Percentiles rank a stretch among this genome's conserved stretches.
phyloP scores from a whole-genome alignment of 768 basidiomycete species.

The Hygrophorus pudorinus region DNA sequence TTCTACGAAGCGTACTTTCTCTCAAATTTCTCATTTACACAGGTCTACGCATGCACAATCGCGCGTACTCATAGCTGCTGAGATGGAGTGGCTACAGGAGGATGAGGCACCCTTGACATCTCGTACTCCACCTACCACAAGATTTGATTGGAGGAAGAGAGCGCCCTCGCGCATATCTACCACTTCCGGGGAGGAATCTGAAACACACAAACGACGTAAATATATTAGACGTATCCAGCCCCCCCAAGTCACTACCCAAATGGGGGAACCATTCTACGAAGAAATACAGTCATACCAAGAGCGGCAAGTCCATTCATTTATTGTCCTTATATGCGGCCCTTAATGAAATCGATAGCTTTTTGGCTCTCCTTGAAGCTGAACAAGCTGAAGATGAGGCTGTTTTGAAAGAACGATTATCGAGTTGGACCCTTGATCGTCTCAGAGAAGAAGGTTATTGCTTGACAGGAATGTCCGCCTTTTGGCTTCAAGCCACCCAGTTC shows the following conservation, averaged over 20 bases:
- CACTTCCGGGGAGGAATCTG: neutral
- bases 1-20: too few relatives aligned
- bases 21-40: too few relatives aligned
- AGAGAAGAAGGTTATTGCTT: constrained; percentile 66
- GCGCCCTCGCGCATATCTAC: constrained; percentile 33
- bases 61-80: constrained; percentile 18
- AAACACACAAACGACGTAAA: constrained; percentile 6
- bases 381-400: constrained; percentile 53
- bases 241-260: constrained; percentile 19
- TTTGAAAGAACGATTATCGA: constrained; percentile 51
- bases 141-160: constrained; percentile 57
- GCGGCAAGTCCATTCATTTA: constrained; percentile 26
- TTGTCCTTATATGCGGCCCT: neutral
- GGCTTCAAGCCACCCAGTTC: constrained; percentile 54
- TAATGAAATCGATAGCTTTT: constrained; percentile 23
- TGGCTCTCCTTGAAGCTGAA: constrained; percentile 46
- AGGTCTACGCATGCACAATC: neutral
- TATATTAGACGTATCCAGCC: constrained; percentile 31
- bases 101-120: constrained; percentile 8
- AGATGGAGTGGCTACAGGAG: constrained; percentile 30
- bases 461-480: constrained; percentile 55
- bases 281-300: constrained; percentile 45
- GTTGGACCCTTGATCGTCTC: constrained; percentile 54
- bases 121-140: constrained; percentile 6
- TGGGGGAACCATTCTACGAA: constrained; percentile 34